Percentiles rank a stretch among this genome's conserved stretches.
phyloP scores from a whole-genome alignment of 2,329 filamentous ascomycete species.

The Lecanoromycetidae sp. region DNA sequence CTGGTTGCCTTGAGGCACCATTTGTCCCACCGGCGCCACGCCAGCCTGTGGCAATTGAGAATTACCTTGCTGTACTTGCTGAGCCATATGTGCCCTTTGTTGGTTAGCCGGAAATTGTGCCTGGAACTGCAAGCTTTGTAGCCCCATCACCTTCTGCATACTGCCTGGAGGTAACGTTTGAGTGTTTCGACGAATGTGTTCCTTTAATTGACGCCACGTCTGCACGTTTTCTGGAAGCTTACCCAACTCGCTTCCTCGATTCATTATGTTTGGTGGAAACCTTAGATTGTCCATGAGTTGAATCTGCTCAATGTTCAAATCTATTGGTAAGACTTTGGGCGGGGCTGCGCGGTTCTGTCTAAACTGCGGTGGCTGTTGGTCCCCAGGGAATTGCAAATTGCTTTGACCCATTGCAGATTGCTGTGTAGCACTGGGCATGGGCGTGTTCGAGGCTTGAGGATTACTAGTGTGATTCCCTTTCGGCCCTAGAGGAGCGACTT shows the following conservation, averaged over 20 bases:
- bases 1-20: constrained; percentile 25
- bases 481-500: constrained; percentile 12
- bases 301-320: constrained; percentile 31
- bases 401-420: neutral
- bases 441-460: neutral
- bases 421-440: neutral
- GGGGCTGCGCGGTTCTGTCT: neutral
- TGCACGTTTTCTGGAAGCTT: constrained; percentile 39
- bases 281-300: constrained; percentile 31
- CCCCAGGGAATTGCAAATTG: neutral
- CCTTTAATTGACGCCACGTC: constrained; percentile 46
- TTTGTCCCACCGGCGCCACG: constrained; percentile 29
- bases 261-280: constrained; percentile 29
- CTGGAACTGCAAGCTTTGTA: constrained; percentile 30
- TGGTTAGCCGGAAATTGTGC: constrained; percentile 18
- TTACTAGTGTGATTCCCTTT: constrained; percentile 12
- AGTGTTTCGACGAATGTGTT: constrained; percentile 38
- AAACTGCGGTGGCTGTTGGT: neutral
- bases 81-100: constrained; percentile 10
- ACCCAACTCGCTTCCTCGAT: constrained; percentile 23
- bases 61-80: constrained; percentile 1
- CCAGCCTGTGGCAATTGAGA: neutral
- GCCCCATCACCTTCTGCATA: constrained; percentile 28
- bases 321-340: constrained; percentile 16
- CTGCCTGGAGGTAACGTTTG: constrained; percentile 31